phyloP scores from a whole-genome alignment of 2,329 filamentous ascomycete species.

The Aureobasidium subglaciale region DNA sequence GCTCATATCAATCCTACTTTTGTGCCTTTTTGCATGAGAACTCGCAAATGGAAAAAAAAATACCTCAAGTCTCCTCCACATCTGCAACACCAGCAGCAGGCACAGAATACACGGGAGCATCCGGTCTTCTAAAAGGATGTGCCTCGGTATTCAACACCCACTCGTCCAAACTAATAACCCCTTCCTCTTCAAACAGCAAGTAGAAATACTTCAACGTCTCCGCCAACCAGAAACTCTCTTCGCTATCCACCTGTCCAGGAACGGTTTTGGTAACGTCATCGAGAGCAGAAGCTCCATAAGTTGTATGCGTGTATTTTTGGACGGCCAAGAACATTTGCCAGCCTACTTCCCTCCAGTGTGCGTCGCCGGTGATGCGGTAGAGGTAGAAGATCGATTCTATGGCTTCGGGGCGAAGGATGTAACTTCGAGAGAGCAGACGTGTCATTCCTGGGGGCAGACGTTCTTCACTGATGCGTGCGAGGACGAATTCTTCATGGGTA shows the following conservation, averaged over 20 bases:
- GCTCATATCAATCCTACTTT: too few relatives aligned
- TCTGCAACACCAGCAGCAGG: not conserved
- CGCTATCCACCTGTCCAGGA: slow-evolving; percentile 49
- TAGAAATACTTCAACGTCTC: slow-evolving; percentile 94
- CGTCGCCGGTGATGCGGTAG: slow-evolving; percentile 80
- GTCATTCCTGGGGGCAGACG: slow-evolving; percentile 36
- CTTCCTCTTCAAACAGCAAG: slow-evolving; percentile 65
- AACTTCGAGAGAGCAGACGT: slow-evolving; percentile 31
- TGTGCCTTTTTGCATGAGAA: too few relatives aligned
- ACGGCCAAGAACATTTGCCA: slow-evolving; percentile 80
- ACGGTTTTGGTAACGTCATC: slow-evolving; percentile 49
- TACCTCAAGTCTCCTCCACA: too few relatives aligned
- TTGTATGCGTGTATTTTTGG: slow-evolving; percentile 56
- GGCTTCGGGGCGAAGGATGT: slow-evolving; percentile 59
- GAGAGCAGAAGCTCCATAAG: slow-evolving; percentile 64
- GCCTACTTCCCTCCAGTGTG: slow-evolving; percentile 67
- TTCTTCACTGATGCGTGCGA: slow-evolving; percentile 31
- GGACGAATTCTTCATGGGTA: slow-evolving; percentile 26
- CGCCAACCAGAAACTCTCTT: slow-evolving; percentile 84
- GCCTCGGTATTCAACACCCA: slow-evolving; percentile 57
- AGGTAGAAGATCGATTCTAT: slow-evolving; percentile 86
- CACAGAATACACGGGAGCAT: not conserved
- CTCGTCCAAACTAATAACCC: slow-evolving; percentile 59
- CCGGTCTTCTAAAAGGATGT: slow-evolving; percentile 42
- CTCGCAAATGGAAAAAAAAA: too few relatives aligned